Conservation (phyloP, 23 red algal genomes). For the Gracilariopsis chorda region DNA sequence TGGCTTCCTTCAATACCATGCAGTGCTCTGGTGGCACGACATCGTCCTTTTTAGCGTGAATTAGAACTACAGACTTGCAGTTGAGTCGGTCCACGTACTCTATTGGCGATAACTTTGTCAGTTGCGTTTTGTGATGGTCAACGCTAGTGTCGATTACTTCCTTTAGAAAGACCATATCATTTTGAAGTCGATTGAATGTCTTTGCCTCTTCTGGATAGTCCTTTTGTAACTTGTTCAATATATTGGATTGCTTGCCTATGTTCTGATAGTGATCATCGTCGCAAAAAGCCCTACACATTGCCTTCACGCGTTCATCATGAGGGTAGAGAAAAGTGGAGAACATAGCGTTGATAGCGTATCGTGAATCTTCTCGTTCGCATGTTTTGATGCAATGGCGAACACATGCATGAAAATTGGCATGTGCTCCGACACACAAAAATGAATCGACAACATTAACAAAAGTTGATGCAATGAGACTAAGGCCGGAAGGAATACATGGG, state of each 20-base stretch:
- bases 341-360: constrained; percentile 39
- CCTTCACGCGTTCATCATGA: background rate
- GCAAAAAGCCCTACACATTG: constrained; percentile 27
- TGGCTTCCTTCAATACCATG: constrained; percentile 18
- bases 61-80: constrained; percentile 10
- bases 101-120: constrained; percentile 33
- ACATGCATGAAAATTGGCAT: constrained; percentile 8
- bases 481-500: constrained; percentile 40
- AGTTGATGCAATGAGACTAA: constrained; percentile 31
- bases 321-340: constrained; percentile 20
- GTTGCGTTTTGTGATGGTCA: background rate
- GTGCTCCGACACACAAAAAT: constrained; percentile 37
- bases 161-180: constrained; percentile 24
- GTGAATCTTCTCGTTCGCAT: constrained; percentile 8
- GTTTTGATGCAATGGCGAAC: background rate
- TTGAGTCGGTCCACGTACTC: constrained; percentile 36
- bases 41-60: constrained; percentile 51
- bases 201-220: constrained; percentile 42
- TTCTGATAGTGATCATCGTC: constrained; percentile 59
- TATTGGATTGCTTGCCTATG: constrained; percentile 10
- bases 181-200: constrained; percentile 14
- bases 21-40: constrained; percentile 21
- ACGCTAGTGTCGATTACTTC: background rate
- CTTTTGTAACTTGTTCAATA: constrained; percentile 7
- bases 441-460: background rate